phyloP scores from a whole-genome alignment of 257 asterid species.

The Solanum etuberosum region DNA sequence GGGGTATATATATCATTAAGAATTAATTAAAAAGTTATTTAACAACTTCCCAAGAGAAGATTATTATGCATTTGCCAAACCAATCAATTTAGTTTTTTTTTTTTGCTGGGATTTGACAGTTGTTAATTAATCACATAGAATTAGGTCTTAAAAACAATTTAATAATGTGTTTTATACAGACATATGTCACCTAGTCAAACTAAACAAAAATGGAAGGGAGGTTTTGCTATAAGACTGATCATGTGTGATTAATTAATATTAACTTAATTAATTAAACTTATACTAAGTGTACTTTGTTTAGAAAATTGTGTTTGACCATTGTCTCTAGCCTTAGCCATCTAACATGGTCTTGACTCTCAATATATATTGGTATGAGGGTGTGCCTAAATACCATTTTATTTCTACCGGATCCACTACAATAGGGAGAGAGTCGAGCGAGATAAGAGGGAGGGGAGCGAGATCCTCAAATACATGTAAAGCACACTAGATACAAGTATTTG shows the following conservation, averaged over 20 bases:
- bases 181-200: constrained; percentile 6
- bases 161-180: neutral
- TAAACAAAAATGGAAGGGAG: neutral
- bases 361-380: neutral
- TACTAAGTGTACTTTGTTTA: neutral
- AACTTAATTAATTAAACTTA: neutral
- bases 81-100: neutral
- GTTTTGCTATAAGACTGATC: neutral
- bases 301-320: neutral
- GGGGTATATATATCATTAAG: neutral
- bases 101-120: neutral
- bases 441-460: too few species aligned
- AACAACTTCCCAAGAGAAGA: neutral
- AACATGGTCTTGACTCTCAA: neutral
- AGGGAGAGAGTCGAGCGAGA: too few species aligned
- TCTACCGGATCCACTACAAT: too few species aligned
- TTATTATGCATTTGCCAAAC: neutral
- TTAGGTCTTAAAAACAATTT: neutral
- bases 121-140: neutral
- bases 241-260: neutral
- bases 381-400: neutral
- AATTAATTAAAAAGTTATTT: neutral
- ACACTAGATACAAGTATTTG: too few species aligned
- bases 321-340: neutral
- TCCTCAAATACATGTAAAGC: too few species aligned